phyloP scores from a whole-genome alignment of 192 early-diverging fungal species.

The Physocladia obscura region DNA sequence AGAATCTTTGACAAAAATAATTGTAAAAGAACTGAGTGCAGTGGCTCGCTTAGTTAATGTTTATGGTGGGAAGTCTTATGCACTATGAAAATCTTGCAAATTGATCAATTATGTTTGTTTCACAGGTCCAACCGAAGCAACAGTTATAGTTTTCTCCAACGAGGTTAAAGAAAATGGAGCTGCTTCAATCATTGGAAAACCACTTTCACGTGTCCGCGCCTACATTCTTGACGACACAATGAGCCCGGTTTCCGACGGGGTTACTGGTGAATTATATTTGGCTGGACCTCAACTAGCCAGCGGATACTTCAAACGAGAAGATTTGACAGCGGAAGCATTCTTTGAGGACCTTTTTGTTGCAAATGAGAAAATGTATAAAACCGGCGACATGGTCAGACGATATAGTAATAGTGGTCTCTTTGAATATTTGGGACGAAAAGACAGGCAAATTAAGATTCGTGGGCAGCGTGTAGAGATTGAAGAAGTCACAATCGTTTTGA shows the following conservation, averaged over 20 bases:
- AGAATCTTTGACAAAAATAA: not conserved
- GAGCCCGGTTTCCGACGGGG: not conserved
- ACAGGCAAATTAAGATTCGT: constrained; percentile 32
- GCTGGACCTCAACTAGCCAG: not conserved
- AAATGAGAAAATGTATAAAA: constrained; percentile 17
- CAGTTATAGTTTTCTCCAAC: not conserved
- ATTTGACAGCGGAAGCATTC: not conserved
- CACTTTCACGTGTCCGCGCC: not conserved
- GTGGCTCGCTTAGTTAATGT: not conserved
- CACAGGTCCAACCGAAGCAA: not conserved
- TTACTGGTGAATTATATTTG: not conserved
- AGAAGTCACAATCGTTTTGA: constrained; percentile 24
- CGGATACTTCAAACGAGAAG: not conserved
- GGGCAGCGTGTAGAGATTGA: constrained; percentile 30
- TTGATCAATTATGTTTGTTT: not conserved
- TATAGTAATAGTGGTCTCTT: constrained; percentile 6
- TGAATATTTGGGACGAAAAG: constrained; percentile 30
- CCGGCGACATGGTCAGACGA: constrained; percentile 22
- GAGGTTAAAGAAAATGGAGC: not conserved
- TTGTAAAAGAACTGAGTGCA: not conserved
- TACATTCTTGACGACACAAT: not conserved
- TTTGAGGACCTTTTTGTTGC: not conserved
- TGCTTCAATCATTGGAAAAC: not conserved
- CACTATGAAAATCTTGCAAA: not conserved
- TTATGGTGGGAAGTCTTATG: not conserved